Conservation (phyloP, 371 early-diverging fungal species). For the Parasitella parasitica region DNA sequence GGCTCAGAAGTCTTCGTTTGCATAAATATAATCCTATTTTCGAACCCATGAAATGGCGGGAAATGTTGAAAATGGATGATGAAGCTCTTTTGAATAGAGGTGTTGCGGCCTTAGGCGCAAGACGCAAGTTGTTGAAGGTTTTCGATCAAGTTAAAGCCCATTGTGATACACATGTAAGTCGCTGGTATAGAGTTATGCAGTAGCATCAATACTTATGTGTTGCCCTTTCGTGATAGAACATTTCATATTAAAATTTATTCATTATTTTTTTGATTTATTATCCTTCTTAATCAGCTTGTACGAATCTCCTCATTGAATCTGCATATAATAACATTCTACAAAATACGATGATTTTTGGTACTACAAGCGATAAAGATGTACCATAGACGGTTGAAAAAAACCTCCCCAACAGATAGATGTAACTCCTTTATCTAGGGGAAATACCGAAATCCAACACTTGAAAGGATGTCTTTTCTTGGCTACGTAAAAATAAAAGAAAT, state of each 20-base stretch:
- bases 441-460: conserved; percentile 10
- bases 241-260: neutral
- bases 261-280: neutral
- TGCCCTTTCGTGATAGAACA: neutral
- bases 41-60: conserved; percentile 83
- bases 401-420: too few relatives aligned
- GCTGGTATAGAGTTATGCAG: too few relatives aligned
- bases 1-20: conserved; percentile 74
- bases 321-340: too few relatives aligned
- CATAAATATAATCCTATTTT: conserved; percentile 93
- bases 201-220: too few relatives aligned
- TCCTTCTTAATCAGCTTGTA: neutral
- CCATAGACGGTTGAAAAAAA: too few relatives aligned
- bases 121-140: conserved; percentile 92
- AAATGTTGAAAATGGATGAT: conserved; percentile 81
- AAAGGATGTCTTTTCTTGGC: conserved; percentile 10
- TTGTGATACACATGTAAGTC: conserved; percentile 42
- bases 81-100: conserved; percentile 79
- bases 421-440: neutral
- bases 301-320: too few relatives aligned
- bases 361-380: too few relatives aligned
- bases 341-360: too few relatives aligned
- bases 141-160: conserved; percentile 78
- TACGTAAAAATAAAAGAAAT: too few relatives aligned
- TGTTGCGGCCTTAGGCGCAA: conserved; percentile 92